Evolutionary conservation across 148 eudicot species (phyloP).

Genomic region (Suaeda aralocaspica): DNA sequence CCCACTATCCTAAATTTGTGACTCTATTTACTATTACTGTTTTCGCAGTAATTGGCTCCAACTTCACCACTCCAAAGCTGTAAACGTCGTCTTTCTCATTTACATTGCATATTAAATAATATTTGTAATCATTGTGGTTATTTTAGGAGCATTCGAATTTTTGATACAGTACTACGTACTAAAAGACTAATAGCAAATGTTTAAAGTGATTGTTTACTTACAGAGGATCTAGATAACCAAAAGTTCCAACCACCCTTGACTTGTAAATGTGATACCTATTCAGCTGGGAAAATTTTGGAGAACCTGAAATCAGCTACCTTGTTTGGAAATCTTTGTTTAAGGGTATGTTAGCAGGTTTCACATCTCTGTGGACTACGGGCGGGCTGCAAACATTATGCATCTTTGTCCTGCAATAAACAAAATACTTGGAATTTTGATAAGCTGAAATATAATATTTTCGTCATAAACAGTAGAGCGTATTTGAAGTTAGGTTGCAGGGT

Average conservation of each 20-base stretch:
- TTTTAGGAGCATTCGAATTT: too few relatives aligned
- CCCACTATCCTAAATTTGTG: constrained; percentile 28
- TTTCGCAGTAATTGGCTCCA: constrained; percentile 37
- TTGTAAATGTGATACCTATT: constrained; percentile 22
- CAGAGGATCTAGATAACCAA: constrained; percentile 48
- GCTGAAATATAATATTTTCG: too few relatives aligned
- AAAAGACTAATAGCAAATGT: too few relatives aligned
- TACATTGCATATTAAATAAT: constrained; percentile 14
- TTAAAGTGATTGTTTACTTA: constrained; percentile 13
- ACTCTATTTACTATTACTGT: constrained; percentile 17
- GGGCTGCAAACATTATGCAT: constrained; percentile 41
- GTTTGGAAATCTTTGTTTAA: constrained; percentile 28
- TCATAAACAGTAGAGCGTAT: too few relatives aligned
- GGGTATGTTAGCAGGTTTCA: constrained; percentile 39
- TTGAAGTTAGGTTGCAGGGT: too few relatives aligned
- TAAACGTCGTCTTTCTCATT: constrained; percentile 33
- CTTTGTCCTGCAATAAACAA: not conserved
- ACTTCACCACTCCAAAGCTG: constrained; percentile 34
- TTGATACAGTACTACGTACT: too few relatives aligned
- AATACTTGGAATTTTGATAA: not conserved
- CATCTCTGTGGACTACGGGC: constrained; percentile 43
- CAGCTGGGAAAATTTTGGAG: constrained; percentile 31
- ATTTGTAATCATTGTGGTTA: constrained; percentile 11
- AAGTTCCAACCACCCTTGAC: constrained; percentile 34
- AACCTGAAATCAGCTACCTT: constrained; percentile 41